Percentiles rank a stretch among this genome's conserved stretches.
phyloP scores from a whole-genome alignment of 352 stramenopile species.

The Blastocystis sp. region DNA sequence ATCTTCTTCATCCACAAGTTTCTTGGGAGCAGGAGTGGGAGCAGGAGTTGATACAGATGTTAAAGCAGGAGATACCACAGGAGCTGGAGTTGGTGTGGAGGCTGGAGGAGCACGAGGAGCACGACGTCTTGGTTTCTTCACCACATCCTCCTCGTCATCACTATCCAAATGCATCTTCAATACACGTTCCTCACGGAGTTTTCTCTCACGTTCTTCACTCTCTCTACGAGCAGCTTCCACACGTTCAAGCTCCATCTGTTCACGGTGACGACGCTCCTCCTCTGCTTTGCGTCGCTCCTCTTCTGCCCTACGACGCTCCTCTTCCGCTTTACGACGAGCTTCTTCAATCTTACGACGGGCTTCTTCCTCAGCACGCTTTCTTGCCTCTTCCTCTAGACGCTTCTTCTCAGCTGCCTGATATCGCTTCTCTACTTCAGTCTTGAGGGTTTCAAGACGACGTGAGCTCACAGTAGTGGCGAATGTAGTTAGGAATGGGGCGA shows the following conservation, averaged over 20 bases:
- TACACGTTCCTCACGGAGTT: not conserved
- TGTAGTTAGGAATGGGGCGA: not conserved
- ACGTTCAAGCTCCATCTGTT: not conserved
- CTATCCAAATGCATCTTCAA: not conserved
- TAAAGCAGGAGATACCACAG: not conserved
- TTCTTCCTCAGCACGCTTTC: not conserved
- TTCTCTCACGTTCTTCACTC: not conserved
- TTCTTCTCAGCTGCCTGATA: slow-evolving; percentile 13
- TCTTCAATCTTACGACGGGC: not conserved
- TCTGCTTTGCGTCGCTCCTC: not conserved
- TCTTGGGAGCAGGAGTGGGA: not conserved
- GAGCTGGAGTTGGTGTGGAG: not conserved
- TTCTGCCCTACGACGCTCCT: not conserved
- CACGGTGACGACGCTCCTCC: not conserved
- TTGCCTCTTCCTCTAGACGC: not conserved
- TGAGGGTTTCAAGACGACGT: not conserved
- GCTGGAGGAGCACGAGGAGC: not conserved
- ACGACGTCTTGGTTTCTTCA: not conserved
- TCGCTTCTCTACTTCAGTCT: not conserved
- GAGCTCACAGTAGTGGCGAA: not conserved
- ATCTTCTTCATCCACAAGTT: not conserved
- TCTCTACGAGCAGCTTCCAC: not conserved
- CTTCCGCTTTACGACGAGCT: not conserved
- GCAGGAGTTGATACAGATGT: not conserved
- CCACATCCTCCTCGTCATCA: not conserved